Percentiles rank a stretch among this genome's conserved stretches.
phyloP scores from a whole-genome alignment of 306 rosid species.

The Abrus precatorius region DNA sequence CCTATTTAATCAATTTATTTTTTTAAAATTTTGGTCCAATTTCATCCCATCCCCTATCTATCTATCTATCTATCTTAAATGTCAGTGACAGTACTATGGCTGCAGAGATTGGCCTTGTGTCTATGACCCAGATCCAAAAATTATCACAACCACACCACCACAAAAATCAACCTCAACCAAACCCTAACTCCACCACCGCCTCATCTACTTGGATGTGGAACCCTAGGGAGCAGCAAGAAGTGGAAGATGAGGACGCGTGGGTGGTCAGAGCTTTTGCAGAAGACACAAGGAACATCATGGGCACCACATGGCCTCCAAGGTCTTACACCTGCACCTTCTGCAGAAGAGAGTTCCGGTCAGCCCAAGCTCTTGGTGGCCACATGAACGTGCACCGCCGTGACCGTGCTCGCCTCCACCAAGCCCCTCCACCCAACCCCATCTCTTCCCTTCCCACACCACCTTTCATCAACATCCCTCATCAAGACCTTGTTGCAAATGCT shows the following conservation, averaged over 20 bases:
- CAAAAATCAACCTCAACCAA: constrained; percentile 48
- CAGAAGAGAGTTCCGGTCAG: constrained; percentile 84
- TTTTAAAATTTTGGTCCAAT: constrained; percentile 7
- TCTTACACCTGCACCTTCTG: constrained; percentile 92
- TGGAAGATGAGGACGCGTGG: constrained; percentile 87
- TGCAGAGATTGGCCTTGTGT: constrained; percentile 73
- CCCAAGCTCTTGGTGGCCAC: constrained; percentile 98
- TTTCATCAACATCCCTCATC: constrained; percentile 65
- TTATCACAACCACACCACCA: constrained; percentile 56
- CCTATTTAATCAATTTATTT: constrained; percentile 55
- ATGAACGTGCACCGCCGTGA: constrained; percentile 99
- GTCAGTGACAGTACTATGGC: constrained; percentile 71
- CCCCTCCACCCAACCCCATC: constrained; percentile 31
- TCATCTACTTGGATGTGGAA: constrained; percentile 72
- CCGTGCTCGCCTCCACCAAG: constrained; percentile 89
- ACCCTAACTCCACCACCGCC: constrained; percentile 55
- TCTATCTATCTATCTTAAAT: constrained; percentile 71
- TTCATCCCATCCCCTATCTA: constrained; percentile 49
- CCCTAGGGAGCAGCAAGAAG: constrained; percentile 55
- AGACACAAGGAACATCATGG: constrained; percentile 82
- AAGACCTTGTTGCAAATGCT: constrained; percentile 61
- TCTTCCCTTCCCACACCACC: constrained; percentile 17
- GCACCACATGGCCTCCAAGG: constrained; percentile 95
- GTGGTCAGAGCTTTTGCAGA: constrained; percentile 91
- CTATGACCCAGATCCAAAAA: constrained; percentile 67